phyloP scores from a whole-genome alignment of 768 basidiomycete species.

The Pholiota conissans region DNA sequence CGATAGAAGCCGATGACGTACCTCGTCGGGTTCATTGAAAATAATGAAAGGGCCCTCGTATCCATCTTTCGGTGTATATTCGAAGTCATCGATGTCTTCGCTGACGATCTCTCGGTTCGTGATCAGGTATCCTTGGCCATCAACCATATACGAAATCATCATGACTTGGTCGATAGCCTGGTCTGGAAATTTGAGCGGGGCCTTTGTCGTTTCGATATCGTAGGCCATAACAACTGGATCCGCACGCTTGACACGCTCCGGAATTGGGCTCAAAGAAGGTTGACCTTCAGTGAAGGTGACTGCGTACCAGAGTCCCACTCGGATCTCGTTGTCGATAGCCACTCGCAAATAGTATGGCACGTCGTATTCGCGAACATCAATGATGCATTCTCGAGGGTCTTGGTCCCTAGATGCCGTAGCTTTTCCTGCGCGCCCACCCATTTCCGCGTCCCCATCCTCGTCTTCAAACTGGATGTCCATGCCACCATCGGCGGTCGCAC shows the following conservation, averaged over 20 bases:
- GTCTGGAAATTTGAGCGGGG: constrained; percentile 99
- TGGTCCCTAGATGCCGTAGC: constrained; percentile 46
- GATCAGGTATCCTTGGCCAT: constrained; percentile 96
- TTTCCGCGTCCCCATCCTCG: constrained; percentile 47
- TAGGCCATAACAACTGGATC: constrained; percentile 99
- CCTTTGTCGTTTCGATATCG: constrained; percentile 99
- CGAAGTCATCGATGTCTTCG: constrained; percentile 98
- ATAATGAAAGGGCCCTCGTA: constrained; percentile 96
- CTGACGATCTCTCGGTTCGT: constrained; percentile 97
- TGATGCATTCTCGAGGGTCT: constrained; percentile 89
- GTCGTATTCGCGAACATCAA: constrained; percentile 95
- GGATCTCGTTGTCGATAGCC: constrained; percentile 98
- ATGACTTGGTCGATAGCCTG: constrained; percentile 96
- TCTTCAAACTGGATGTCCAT: constrained; percentile 72
- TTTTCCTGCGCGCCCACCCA: constrained; percentile 32
- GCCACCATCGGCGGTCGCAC: constrained; percentile 66
- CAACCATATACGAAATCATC: constrained; percentile 99
- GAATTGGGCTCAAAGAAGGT: constrained; percentile 67
- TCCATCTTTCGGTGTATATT: constrained; percentile 97
- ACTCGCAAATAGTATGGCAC: constrained; percentile 97
- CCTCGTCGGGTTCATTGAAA: constrained; percentile 94
- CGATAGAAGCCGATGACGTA: constrained; percentile 28
- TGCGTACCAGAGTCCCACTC: constrained; percentile 97
- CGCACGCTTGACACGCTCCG: constrained; percentile 93
- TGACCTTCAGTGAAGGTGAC: constrained; percentile 83